These are phyloP conservation scores for Penicillium sclerotigenum DNA, from an alignment of 2,329 filamentous ascomycete species.

Conservation along the genomic window DNA sequence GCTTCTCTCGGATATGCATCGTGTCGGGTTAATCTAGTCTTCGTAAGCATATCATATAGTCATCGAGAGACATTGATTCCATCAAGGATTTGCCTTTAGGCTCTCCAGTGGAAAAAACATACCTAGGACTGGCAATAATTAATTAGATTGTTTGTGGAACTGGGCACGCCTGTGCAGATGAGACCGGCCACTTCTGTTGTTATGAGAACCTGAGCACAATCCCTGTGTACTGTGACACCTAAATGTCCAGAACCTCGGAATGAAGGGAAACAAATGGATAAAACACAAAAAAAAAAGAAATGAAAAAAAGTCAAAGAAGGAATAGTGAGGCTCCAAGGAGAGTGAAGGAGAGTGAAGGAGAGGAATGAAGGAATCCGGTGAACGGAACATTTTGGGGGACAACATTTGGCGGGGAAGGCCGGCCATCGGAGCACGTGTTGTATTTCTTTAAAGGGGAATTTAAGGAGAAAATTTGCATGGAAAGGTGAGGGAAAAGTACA, in stretches of 20 bases:
- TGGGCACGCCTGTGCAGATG: conserved; percentile 11
- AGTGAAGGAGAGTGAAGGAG: conserved; percentile 11
- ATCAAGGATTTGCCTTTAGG: not conserved
- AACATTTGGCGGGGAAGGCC: conserved; percentile 24
- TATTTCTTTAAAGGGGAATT: not conserved
- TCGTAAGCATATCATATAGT: conserved; percentile 2
- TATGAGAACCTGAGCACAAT: not conserved
- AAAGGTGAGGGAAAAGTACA: not conserved
- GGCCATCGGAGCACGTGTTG: conserved; percentile 34
- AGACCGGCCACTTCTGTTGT: conserved; percentile 10
- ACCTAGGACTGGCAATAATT: not conserved
- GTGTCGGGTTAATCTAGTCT: conserved; percentile 37
- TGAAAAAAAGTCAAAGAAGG: not conserved
- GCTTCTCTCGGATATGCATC: conserved; percentile 96
- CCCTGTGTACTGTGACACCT: conserved; percentile 13
- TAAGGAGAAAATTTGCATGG: not conserved
- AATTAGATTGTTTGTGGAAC: conserved; percentile 8
- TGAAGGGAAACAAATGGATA: conserved; percentile 2
- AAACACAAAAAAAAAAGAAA: conserved; percentile 4
- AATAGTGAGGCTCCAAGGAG: conserved; percentile 11
- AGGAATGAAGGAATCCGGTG: conserved; percentile 11
- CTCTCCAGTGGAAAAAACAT: not conserved
- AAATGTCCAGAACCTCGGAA: not conserved
- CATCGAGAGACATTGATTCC: not conserved
- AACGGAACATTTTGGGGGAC: conserved; percentile 9